phyloP scores from a whole-genome alignment of 805 yeast species.

The Candida nonsorbophila region DNA sequence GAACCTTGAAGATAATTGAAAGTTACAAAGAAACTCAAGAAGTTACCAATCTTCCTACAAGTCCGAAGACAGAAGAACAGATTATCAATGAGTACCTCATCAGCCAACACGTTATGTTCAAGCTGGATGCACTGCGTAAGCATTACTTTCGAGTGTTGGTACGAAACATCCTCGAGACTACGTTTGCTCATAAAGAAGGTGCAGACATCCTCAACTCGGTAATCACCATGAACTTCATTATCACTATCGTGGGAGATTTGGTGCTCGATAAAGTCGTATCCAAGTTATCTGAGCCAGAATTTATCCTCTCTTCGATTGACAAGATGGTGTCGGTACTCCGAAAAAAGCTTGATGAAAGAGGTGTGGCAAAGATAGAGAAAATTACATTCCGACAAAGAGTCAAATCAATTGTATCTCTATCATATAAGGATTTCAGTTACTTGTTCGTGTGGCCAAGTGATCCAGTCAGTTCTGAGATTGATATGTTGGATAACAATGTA shows the following conservation, averaged over 20 bases:
- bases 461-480: slow-evolving; percentile 2
- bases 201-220: slow-evolving; percentile 15
- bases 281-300: slow-evolving; percentile 19
- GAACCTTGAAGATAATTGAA: slow-evolving; percentile 9
- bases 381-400: slow-evolving; percentile 3
- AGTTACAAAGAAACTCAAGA: slow-evolving; percentile 4
- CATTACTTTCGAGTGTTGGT: slow-evolving; percentile 19
- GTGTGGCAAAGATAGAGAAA: not conserved
- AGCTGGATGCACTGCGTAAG: slow-evolving; percentile 5
- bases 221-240: slow-evolving; percentile 17
- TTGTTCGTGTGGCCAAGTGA: slow-evolving; percentile 7
- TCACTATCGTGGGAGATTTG: slow-evolving; percentile 22
- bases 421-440: slow-evolving; percentile 10
- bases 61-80: slow-evolving; percentile 2
- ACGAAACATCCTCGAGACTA: slow-evolving; percentile 13
- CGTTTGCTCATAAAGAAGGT: slow-evolving; percentile 7
- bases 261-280: slow-evolving; percentile 18
- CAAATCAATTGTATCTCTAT: slow-evolving; percentile 5
- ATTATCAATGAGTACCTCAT: slow-evolving; percentile 11
- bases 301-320: slow-evolving; percentile 14
- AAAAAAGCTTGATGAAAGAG: slow-evolving; percentile 2
- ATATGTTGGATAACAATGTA: slow-evolving; percentile 5
- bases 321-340: slow-evolving; percentile 5
- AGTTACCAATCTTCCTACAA: slow-evolving; percentile 3
- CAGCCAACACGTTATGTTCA: slow-evolving; percentile 15